Percentiles rank a stretch among this genome's conserved stretches.
phyloP scores from a whole-genome alignment of 306 rosid species.

The Corylus americana region DNA sequence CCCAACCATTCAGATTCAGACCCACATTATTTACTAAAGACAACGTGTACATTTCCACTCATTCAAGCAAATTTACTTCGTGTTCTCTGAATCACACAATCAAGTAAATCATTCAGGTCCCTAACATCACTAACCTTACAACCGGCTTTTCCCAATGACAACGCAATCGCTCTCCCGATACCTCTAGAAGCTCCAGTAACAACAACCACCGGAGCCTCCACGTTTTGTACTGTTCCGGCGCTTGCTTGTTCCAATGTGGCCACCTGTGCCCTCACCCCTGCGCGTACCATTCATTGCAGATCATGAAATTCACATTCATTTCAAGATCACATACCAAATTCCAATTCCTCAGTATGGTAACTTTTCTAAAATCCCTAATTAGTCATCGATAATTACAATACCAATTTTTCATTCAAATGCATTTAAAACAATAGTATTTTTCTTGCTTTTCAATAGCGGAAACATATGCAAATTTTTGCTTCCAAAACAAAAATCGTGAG shows the following conservation, averaged over 20 bases:
- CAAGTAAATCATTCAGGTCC: background rate
- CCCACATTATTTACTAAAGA: background rate
- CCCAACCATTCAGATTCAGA: background rate
- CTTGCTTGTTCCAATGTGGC: slow-evolving; percentile 65
- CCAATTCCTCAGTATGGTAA: background rate
- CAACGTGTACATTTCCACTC: background rate
- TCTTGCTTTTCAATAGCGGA: background rate
- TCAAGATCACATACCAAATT: background rate
- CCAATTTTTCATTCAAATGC: background rate
- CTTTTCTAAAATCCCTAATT: background rate
- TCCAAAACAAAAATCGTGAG: background rate
- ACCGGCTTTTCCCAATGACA: slow-evolving; percentile 85
- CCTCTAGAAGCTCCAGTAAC: slow-evolving; percentile 98
- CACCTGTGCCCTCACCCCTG: slow-evolving; percentile 82
- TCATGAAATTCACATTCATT: background rate
- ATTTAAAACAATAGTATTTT: background rate
- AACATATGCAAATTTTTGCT: background rate
- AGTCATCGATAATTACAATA: background rate
- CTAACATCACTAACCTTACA: slow-evolving; percentile 69
- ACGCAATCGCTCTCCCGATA: slow-evolving; percentile 82
- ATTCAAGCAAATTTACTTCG: background rate
- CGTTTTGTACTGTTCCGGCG: slow-evolving; percentile 43
- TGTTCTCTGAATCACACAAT: background rate
- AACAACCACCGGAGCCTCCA: slow-evolving; percentile 82
- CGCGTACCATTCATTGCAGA: background rate